A percentile compares a stretch with the other conserved stretches of the same genome.
Conservation (phyloP, 208 protist species). For the Herpetomonas tarakana region DNA sequence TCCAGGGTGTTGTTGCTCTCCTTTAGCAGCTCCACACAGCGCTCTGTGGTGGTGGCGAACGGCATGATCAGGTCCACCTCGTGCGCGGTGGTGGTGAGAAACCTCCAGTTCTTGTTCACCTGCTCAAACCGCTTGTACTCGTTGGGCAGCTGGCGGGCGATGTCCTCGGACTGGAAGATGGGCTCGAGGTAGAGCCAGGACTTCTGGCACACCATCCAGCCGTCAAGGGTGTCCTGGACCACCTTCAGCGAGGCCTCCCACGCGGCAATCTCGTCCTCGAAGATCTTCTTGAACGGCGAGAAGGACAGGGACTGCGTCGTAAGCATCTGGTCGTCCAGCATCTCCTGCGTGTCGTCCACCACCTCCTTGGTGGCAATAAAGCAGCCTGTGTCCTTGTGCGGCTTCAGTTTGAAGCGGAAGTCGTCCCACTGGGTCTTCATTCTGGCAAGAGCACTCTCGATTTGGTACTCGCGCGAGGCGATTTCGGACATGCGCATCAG, state of each 20-base stretch:
- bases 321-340: conserved; percentile 95
- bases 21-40: conserved; percentile 81
- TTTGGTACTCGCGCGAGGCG: conserved; percentile 95
- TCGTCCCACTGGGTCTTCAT: conserved; percentile 94
- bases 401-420: conserved; percentile 79
- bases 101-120: conserved; percentile 95
- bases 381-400: conserved; percentile 92
- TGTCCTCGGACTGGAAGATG: conserved; percentile 97
- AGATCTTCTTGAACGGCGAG: conserved; percentile 97
- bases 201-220: conserved; percentile 94
- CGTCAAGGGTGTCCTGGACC: conserved; percentile 92
- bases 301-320: conserved; percentile 95
- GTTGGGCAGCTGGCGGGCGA: conserved; percentile 91
- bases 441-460: conserved; percentile 92
- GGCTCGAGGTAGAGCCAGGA: conserved; percentile 97
- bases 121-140: conserved; percentile 93
- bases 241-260: conserved; percentile 92
- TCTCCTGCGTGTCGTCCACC: conserved; percentile 93
- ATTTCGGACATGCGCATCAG: conserved; percentile 92
- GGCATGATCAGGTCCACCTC: conserved; percentile 74
- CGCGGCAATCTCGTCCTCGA: conserved; percentile 89
- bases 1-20: conserved; percentile 95
- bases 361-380: conserved; percentile 90
- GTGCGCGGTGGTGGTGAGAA: conserved; percentile 83
- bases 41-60: conserved; percentile 83